Percentiles rank a stretch among this genome's conserved stretches.
Conservation (phyloP, 306 rosid genomes). For the Pyrus communis region DNA sequence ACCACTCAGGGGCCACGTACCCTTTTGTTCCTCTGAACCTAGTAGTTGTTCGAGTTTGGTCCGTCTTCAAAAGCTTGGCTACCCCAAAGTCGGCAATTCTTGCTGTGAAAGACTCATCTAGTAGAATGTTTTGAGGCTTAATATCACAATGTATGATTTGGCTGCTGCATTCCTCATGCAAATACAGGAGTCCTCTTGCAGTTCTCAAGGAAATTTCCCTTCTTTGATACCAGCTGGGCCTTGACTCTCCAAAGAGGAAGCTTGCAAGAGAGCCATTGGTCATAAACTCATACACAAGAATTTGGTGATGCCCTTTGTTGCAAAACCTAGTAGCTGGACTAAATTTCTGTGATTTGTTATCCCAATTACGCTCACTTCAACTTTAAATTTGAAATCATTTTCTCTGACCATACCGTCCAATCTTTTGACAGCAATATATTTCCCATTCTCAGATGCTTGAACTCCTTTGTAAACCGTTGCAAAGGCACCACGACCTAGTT, state of each 20-base stretch:
- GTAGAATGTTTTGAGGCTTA: conserved; percentile 34
- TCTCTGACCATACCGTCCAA: conserved; percentile 26
- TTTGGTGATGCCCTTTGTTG: conserved; percentile 14
- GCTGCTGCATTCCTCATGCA: conserved; percentile 29
- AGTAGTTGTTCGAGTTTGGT: conserved; percentile 10
- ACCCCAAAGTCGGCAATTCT: conserved; percentile 30
- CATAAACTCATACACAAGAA: conserved; percentile 28
- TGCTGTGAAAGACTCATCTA: neutral
- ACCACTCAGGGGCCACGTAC: conserved; percentile 10
- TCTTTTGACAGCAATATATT: conserved; percentile 37
- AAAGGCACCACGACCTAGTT: conserved; percentile 18
- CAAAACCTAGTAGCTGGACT: conserved; percentile 17
- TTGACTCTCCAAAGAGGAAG: conserved; percentile 5
- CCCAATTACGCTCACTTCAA: conserved; percentile 25
- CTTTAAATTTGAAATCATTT: conserved; percentile 34
- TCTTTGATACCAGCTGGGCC: conserved; percentile 13
- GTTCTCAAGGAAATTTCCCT: conserved; percentile 4
- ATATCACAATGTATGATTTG: conserved; percentile 33
- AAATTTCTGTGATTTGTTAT: conserved; percentile 28
- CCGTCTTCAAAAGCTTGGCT: conserved; percentile 23
- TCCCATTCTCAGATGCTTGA: neutral
- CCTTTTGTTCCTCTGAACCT: conserved; percentile 9
- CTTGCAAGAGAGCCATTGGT: conserved; percentile 14
- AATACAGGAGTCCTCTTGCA: conserved; percentile 22
- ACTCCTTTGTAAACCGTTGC: conserved; percentile 29